phyloP scores from a whole-genome alignment of 1,139 yeast species.

The Saccharomycopsis crataegensis region DNA sequence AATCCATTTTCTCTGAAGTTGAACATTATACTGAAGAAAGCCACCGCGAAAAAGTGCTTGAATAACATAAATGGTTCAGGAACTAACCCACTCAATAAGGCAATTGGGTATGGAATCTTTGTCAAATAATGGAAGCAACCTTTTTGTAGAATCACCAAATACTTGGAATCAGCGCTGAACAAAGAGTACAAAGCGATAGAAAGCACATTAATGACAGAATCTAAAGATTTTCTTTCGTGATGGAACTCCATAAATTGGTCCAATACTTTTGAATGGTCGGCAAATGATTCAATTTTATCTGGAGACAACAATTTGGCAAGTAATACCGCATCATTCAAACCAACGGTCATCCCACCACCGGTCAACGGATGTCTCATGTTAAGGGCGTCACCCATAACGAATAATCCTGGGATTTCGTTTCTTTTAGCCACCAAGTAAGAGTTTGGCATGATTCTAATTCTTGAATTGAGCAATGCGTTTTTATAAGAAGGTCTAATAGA shows the following conservation, averaged over 20 bases:
- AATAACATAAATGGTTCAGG: conserved; percentile 71
- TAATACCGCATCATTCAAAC: conserved; percentile 76
- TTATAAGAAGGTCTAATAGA: conserved; percentile 58
- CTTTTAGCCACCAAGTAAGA: conserved; percentile 77
- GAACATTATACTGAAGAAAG: conserved; percentile 69
- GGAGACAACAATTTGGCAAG: conserved; percentile 56
- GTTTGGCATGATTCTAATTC: conserved; percentile 87
- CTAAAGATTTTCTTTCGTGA: conserved; percentile 66
- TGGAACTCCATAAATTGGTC: conserved; percentile 61
- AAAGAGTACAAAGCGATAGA: conserved; percentile 85
- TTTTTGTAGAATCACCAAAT: conserved; percentile 62
- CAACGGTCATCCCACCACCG: conserved; percentile 99
- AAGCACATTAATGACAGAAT: conserved; percentile 80
- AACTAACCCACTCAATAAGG: conserved; percentile 72
- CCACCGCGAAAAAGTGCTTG: conserved; percentile 84
- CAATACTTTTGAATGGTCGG: conserved; percentile 47
- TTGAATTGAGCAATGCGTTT: conserved; percentile 41
- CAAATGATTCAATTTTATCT: conserved; percentile 47
- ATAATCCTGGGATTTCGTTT: conserved; percentile 63
- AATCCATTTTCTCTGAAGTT: conserved; percentile 64
- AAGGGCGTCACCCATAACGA: conserved; percentile 86
- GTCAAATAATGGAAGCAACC: conserved; percentile 88
- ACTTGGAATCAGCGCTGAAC: conserved; percentile 75
- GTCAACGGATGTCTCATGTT: conserved; percentile 98
- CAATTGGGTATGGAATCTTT: conserved; percentile 67